Evolutionary conservation across 371 early-diverging fungal genomes (phyloP), one percentile per base, ranked within the genome.

Genomic region (Dichotomocladium elegans): DNA sequence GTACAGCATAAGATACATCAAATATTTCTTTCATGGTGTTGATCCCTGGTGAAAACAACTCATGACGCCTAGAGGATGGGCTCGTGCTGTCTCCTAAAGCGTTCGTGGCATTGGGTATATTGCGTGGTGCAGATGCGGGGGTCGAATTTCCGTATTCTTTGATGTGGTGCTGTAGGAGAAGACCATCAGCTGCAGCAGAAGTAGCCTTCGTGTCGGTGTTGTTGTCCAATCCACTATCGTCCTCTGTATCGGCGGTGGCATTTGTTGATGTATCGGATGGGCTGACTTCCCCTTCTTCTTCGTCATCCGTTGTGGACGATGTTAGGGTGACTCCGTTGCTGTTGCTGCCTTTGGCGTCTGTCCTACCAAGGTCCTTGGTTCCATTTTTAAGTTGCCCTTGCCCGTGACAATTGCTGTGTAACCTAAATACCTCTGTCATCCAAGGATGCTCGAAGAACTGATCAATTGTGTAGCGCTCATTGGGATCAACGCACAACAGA

Each of bases 391-490:
- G n/a, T n/a, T n/a, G n/a, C n/a, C n/a, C n/a, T n/a, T n/a, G n/a
- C n/a, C n/a, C n/a, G n/a, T n/a, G n/a, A n/a, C n/a, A n/a, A n/a
- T n/a, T n/a, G n/a, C n/a, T n/a, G n/a, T n/a, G n/a, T n/a, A n/a
- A n/a, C n/a, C n/a, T n/a, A n/a, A n/a, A n/a, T n/a, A n/a, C 33
- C 24, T 62, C 60, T 8, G 60, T 50, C 47, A 89, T 75, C 94
- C 94, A 96, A 21, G 91, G 91, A 58, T 93, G 92, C 3, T 75
- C 68, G 55, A 96, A 73, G 64, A 93, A 84, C 27, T 75, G 70
- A 27, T 75, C 69, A 28, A 85, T 81, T 15, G 75, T 79, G 51
- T 72, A 77, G 3, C 86, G 69, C 46, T 70, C 62, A 22, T 66
- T 55, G 3, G 86, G 77, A 48, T 83, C 78, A 11, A 80, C 70